Evolutionary conservation across 1,139 yeast species (phyloP).

Genomic region (Ogataea hybrid): DNA sequence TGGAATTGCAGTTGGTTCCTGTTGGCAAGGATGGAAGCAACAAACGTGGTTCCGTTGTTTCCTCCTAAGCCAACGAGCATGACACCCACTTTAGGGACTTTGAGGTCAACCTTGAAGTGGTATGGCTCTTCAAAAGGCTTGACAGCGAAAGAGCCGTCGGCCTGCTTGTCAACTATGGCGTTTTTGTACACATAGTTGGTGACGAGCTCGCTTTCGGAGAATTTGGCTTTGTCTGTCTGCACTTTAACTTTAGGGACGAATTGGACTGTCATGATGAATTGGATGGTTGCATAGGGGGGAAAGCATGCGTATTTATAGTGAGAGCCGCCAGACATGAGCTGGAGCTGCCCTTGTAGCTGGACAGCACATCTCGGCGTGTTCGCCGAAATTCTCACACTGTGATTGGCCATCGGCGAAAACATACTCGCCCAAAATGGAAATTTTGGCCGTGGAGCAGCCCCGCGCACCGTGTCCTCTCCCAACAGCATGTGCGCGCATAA

Average conservation of each 20-base stretch:
- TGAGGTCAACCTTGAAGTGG: slow-evolving; percentile 82
- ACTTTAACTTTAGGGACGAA: slow-evolving; percentile 48
- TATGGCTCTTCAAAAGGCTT: slow-evolving; percentile 73
- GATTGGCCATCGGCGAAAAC: slow-evolving; percentile 16
- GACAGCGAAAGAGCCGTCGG: slow-evolving; percentile 58
- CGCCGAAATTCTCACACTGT: slow-evolving; percentile 17
- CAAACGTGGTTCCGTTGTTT: slow-evolving; percentile 90
- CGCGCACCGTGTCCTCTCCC: neutral
- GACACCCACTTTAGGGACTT: slow-evolving; percentile 83
- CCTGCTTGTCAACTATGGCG: slow-evolving; percentile 51
- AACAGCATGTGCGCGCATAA: slow-evolving; percentile 6
- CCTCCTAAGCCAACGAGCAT: slow-evolving; percentile 95
- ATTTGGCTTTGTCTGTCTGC: slow-evolving; percentile 59
- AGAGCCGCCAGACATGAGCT: slow-evolving; percentile 1
- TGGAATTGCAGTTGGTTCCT: slow-evolving; percentile 75
- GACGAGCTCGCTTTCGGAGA: slow-evolving; percentile 56
- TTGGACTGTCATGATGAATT: slow-evolving; percentile 28
- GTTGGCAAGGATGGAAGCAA: slow-evolving; percentile 85
- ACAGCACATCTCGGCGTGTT: slow-evolving; percentile 13
- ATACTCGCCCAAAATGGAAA: slow-evolving; percentile 4
- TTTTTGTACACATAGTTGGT: slow-evolving; percentile 74
- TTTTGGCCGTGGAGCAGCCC: slow-evolving; percentile 3
- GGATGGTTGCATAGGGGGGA: neutral
- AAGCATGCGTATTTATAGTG: slow-evolving; percentile 12
- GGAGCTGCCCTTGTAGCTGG: too few relatives aligned